Conservation (phyloP, 176 grass and related monocot species). For the bread wheat (Triticum aestivum) region DNA sequence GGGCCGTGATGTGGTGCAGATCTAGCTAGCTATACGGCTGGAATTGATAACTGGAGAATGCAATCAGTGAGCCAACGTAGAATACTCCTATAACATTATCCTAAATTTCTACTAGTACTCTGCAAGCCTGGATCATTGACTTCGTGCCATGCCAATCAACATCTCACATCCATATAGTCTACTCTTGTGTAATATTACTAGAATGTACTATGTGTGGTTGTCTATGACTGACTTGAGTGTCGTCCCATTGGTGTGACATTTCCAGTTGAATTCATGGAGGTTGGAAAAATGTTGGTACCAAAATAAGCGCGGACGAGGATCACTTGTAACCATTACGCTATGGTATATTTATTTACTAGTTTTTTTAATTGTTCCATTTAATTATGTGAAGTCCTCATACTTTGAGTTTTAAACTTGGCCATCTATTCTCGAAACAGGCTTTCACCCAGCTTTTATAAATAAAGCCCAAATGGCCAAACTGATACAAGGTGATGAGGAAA, state of each 20-base stretch:
- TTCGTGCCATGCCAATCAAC: not conserved
- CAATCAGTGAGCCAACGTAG: not conserved
- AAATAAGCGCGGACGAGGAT: not conserved
- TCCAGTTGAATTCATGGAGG: not conserved
- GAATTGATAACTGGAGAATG: not conserved
- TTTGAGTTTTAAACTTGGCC: too few species aligned
- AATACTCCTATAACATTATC: not conserved
- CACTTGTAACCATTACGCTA: not conserved
- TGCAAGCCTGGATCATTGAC: not conserved
- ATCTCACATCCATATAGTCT: not conserved
- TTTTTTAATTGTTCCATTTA: too few species aligned
- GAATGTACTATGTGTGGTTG: not conserved
- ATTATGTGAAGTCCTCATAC: too few species aligned
- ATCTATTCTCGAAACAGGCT: too few species aligned
- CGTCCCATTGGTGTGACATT: not conserved
- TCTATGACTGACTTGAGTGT: not conserved
- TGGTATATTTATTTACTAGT: too few species aligned
- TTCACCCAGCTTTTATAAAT: too few species aligned
- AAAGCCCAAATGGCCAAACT: too few species aligned
- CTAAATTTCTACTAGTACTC: not conserved
- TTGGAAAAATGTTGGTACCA: not conserved
- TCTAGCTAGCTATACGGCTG: not conserved
- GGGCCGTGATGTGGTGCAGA: not conserved
- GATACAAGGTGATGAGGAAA: too few species aligned
- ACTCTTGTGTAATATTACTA: not conserved